Percentiles rank a stretch among this genome's conserved stretches.
Evolutionary conservation across 2,329 filamentous ascomycete genomes (phyloP).

Genomic region (Phialophora expanda): DNA sequence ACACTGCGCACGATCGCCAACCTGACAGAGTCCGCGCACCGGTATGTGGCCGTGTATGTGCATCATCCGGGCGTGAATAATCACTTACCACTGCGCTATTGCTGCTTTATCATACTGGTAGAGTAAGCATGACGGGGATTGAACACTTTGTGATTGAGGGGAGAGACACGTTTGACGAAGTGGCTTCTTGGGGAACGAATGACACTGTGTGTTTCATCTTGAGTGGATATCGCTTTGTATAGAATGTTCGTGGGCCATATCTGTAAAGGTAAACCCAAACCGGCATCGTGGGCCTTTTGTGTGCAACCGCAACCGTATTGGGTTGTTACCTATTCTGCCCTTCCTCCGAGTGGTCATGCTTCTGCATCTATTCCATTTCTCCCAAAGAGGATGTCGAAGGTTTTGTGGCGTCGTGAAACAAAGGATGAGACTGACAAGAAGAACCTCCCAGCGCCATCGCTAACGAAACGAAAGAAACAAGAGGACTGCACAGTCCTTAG

Average conservation of each 20-base stretch:
- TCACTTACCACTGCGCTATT: neutral
- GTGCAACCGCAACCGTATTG: neutral
- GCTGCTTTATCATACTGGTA: neutral
- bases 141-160: neutral
- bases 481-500: neutral
- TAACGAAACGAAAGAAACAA: conserved; percentile 3
- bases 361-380: neutral
- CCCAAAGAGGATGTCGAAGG: too few species aligned
- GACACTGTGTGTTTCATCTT: neutral
- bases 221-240: neutral
- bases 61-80: neutral
- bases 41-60: conserved; percentile 5
- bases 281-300: neutral
- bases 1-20: neutral
- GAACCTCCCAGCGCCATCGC: conserved; percentile 25
- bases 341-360: conserved; percentile 1
- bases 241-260: conserved; percentile 2
- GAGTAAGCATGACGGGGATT: neutral
- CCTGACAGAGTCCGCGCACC: neutral
- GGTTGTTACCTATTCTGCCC: neutral
- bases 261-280: neutral
- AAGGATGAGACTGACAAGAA: conserved; percentile 3
- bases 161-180: neutral
- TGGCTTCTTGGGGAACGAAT: neutral
- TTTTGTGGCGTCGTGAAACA: neutral